Percentiles rank a stretch among this genome's conserved stretches.
These are phyloP conservation scores for Phyllosticta capitalensis DNA, from an alignment of 2,329 filamentous ascomycete species.

Conservation along the genomic window DNA sequence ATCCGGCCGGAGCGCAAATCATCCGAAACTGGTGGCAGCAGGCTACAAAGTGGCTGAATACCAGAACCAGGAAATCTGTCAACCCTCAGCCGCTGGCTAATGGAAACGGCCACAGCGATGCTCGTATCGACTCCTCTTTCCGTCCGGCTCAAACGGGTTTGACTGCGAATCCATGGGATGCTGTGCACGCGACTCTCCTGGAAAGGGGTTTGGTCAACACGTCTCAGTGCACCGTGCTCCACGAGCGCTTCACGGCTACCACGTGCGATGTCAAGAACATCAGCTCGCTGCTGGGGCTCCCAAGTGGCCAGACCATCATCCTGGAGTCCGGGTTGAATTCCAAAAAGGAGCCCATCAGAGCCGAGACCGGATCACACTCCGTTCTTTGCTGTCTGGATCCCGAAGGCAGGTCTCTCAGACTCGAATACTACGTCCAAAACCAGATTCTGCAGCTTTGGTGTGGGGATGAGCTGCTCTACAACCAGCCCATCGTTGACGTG, in stretches of 20 bases:
- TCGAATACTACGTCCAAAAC: slow-evolving; percentile 25
- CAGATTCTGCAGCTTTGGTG: slow-evolving; percentile 21
- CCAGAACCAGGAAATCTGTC: neutral
- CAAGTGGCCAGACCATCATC: slow-evolving; percentile 30
- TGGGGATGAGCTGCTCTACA: slow-evolving; percentile 20
- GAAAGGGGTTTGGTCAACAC: neutral
- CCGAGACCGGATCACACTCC: slow-evolving; percentile 55
- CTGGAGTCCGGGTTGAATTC: slow-evolving; percentile 36
- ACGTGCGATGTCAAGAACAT: neutral
- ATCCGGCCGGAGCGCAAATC: slow-evolving; percentile 52
- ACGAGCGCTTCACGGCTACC: neutral
- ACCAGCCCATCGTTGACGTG: slow-evolving; percentile 21
- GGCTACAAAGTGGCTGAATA: slow-evolving; percentile 51
- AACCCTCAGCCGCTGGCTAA: neutral
- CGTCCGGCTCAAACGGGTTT: neutral
- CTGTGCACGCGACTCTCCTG: neutral
- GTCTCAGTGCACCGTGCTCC: neutral
- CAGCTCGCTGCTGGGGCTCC: slow-evolving; percentile 26
- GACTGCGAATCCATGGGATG: neutral
- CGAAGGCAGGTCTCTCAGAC: slow-evolving; percentile 35
- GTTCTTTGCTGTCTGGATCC: slow-evolving; percentile 60
- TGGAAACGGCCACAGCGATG: neutral
- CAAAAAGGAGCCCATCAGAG: slow-evolving; percentile 26
- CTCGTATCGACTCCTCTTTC: neutral
- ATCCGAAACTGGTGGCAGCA: slow-evolving; percentile 67